phyloP scores from a whole-genome alignment of 2,329 filamentous ascomycete genomes.

The Saccharata proteae region DNA sequence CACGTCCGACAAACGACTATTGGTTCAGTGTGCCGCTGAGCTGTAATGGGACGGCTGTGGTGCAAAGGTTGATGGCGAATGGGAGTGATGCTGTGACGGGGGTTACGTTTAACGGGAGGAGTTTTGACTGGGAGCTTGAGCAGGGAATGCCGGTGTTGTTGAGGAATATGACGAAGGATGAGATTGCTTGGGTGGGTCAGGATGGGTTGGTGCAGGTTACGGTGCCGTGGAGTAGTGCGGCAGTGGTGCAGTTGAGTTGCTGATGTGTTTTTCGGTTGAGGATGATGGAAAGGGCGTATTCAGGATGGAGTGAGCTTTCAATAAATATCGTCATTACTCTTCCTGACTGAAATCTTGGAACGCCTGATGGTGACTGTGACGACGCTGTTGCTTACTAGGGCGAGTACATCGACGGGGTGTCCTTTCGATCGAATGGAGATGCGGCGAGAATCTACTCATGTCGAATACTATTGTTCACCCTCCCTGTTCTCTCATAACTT shows the following conservation, averaged over 20 bases:
- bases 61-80: constrained; percentile 45
- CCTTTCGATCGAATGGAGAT: too few relatives aligned
- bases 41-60: constrained; percentile 16
- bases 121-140: constrained; percentile 49
- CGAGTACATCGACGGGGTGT: too few relatives aligned
- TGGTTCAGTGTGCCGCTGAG: constrained; percentile 27
- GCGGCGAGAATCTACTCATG: too few relatives aligned
- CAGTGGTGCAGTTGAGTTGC: constrained; percentile 11
- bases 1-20: constrained; percentile 29
- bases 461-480: not conserved
- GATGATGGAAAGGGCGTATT: too few relatives aligned
- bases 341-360: too few relatives aligned
- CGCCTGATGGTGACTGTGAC: too few relatives aligned
- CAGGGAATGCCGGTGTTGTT: constrained; percentile 41
- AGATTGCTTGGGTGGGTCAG: constrained; percentile 25
- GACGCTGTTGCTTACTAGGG: too few relatives aligned
- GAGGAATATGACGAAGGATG: constrained; percentile 42
- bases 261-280: too few relatives aligned
- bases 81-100: constrained; percentile 52
- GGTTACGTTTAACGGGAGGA: constrained; percentile 49
- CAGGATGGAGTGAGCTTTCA: too few relatives aligned
- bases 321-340: too few relatives aligned
- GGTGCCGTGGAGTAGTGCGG: constrained; percentile 18
- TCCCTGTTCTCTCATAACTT: constrained; percentile 26
- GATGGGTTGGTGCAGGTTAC: constrained; percentile 21